Conservation (phyloP, 164 flowering plant genomes). For the Annona cherimola region DNA sequence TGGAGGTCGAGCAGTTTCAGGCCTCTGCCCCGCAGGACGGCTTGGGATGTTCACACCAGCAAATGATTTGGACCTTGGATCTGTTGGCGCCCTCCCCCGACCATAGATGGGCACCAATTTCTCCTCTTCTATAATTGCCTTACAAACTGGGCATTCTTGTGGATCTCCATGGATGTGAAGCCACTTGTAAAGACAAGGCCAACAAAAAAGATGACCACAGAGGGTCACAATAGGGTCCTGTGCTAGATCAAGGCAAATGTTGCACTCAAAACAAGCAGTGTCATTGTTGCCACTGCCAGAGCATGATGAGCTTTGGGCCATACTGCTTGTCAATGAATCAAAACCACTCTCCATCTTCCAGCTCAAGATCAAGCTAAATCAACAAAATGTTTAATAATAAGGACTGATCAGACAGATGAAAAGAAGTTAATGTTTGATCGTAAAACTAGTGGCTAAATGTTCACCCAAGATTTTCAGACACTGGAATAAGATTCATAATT, state of each 20-base stretch:
- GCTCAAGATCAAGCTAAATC: neutral
- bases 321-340: constrained; percentile 31
- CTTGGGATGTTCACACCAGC: constrained; percentile 56
- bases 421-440: no score
- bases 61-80: constrained; percentile 58
- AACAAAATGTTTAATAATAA: neutral
- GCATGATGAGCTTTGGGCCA: constrained; percentile 40
- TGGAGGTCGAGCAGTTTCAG: constrained; percentile 58
- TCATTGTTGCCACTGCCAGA: constrained; percentile 36
- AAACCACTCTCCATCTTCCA: neutral
- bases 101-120: constrained; percentile 78
- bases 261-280: constrained; percentile 65
- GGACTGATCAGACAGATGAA: no score
- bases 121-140: constrained; percentile 64
- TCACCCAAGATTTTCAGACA: no score
- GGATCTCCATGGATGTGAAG: constrained; percentile 56
- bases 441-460: no score
- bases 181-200: constrained; percentile 86
- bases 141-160: constrained; percentile 75
- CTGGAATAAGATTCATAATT: no score
- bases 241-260: constrained; percentile 71
- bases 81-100: constrained; percentile 49
- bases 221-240: constrained; percentile 78
- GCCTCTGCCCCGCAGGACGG: constrained; percentile 73
- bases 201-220: constrained; percentile 75